Percentiles rank a stretch among this genome's conserved stretches.
phyloP scores from a whole-genome alignment of 805 yeast species.

The Metschnikowia henanensis region DNA sequence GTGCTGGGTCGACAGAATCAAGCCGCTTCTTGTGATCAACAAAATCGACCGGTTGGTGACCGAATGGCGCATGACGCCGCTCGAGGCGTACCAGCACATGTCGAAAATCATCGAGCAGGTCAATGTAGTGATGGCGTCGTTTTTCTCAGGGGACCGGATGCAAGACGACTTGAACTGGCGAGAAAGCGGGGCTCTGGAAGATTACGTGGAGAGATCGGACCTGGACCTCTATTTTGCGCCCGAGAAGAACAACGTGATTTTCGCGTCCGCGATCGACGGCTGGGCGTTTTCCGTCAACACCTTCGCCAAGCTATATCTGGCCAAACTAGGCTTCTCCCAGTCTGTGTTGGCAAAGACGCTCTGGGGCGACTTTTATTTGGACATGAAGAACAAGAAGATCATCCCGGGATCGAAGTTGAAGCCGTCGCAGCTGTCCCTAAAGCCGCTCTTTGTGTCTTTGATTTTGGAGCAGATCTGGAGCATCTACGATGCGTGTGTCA shows the following conservation, averaged over 20 bases:
- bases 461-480: slow-evolving; percentile 92
- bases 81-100: slow-evolving; percentile 83
- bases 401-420: slow-evolving; percentile 64
- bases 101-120: slow-evolving; percentile 85
- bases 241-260: slow-evolving; percentile 81
- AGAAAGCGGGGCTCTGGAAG: slow-evolving; percentile 56
- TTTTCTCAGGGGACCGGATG: slow-evolving; percentile 91
- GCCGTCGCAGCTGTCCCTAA: slow-evolving; percentile 49
- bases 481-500: slow-evolving; percentile 69
- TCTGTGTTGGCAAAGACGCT: slow-evolving; percentile 78
- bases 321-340: slow-evolving; percentile 80
- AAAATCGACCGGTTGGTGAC: slow-evolving; percentile 84
- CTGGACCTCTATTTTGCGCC: slow-evolving; percentile 86
- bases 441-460: slow-evolving; percentile 85
- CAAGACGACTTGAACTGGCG: slow-evolving; percentile 80
- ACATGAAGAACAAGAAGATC: slow-evolving; percentile 86
- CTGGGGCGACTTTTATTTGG: slow-evolving; percentile 94
- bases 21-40: slow-evolving; percentile 85
- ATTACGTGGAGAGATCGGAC: slow-evolving; percentile 74
- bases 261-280: slow-evolving; percentile 91
- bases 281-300: slow-evolving; percentile 96
- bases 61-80: slow-evolving; percentile 79
- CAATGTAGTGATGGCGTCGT: slow-evolving; percentile 90
- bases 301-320: slow-evolving; percentile 82
- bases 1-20: slow-evolving; percentile 90